Conservation (phyloP, 2,329 filamentous ascomycete genomes). For the Fusarium sororula region DNA sequence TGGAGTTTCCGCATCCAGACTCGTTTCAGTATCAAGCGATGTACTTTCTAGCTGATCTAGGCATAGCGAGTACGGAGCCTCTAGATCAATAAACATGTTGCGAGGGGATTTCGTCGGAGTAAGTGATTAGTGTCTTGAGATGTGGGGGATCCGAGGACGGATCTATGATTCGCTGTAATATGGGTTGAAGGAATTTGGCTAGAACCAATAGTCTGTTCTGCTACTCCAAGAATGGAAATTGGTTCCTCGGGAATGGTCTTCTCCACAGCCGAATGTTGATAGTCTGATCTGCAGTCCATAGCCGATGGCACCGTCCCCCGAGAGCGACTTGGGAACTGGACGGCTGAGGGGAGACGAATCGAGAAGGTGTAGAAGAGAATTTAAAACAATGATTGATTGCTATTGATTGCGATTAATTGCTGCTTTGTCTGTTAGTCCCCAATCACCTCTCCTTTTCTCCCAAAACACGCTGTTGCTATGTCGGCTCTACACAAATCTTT, state of each 20-base stretch:
- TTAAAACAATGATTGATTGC: accelerated
- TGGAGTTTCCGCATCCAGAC: constrained; percentile 23
- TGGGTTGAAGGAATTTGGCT: not conserved
- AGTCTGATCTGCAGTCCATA: not conserved
- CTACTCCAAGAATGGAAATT: not conserved
- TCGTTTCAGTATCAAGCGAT: constrained; percentile 16
- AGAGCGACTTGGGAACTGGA: accelerated
- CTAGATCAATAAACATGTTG: not conserved
- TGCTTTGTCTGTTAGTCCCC: not conserved
- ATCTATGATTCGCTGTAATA: too few species aligned
- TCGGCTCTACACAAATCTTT: not conserved
- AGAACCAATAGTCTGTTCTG: not conserved
- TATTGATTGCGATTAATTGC: too few species aligned
- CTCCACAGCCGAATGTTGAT: not conserved
- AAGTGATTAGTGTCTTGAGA: not conserved
- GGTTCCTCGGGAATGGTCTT: not conserved
- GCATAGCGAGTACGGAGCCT: not conserved
- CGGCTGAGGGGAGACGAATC: not conserved
- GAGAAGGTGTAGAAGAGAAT: not conserved
- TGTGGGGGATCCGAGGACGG: not conserved
- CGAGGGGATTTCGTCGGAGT: not conserved
- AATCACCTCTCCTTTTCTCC: accelerated
- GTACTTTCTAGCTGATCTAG: constrained; percentile 16
- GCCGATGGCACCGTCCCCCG: not conserved
- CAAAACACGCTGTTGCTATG: not conserved